phyloP scores from a whole-genome alignment of 1,284 basidiomycete genomes.

The Mycena citricolor region DNA sequence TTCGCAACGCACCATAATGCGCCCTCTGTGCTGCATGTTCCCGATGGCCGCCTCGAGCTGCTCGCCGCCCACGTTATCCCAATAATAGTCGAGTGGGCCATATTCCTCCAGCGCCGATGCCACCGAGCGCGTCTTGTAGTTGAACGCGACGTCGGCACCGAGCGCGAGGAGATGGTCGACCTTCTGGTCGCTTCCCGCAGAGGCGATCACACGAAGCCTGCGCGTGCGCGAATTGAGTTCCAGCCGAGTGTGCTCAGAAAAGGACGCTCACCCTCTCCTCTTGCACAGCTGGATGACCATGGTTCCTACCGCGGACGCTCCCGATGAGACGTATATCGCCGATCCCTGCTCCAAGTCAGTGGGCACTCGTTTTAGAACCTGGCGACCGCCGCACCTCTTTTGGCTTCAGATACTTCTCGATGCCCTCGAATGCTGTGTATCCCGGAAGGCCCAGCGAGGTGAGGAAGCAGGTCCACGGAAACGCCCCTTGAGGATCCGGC shows the following conservation, averaged over 20 bases:
- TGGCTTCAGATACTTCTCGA: conserved; percentile 3
- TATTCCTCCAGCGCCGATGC: conserved; percentile 44
- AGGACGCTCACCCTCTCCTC: conserved; percentile 31
- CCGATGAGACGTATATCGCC: conserved; percentile 22
- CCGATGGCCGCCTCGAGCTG: conserved; percentile 48
- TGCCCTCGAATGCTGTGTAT: conserved; percentile 24
- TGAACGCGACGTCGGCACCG: conserved; percentile 55
- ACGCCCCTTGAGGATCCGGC: conserved; percentile 27
- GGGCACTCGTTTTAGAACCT: neutral
- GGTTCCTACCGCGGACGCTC: conserved; percentile 28
- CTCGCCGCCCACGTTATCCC: conserved; percentile 49
- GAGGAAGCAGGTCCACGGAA: conserved; percentile 24
- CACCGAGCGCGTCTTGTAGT: conserved; percentile 51
- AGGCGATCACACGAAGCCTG: conserved; percentile 52
- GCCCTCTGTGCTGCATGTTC: conserved; percentile 42
- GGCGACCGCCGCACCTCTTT: conserved; percentile 16
- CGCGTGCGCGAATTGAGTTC: no score
- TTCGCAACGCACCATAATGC: conserved; percentile 46
- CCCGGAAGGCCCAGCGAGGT: conserved; percentile 27
- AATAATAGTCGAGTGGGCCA: conserved; percentile 42
- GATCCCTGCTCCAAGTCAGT: conserved; percentile 15
- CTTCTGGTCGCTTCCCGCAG: conserved; percentile 56
- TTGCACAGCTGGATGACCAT: conserved; percentile 44
- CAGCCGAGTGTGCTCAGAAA: neutral
- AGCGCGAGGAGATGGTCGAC: conserved; percentile 47